These are phyloP conservation scores for Tricholoma matsutake DNA, from an alignment of 768 basidiomycete species.

Conservation along the genomic window DNA sequence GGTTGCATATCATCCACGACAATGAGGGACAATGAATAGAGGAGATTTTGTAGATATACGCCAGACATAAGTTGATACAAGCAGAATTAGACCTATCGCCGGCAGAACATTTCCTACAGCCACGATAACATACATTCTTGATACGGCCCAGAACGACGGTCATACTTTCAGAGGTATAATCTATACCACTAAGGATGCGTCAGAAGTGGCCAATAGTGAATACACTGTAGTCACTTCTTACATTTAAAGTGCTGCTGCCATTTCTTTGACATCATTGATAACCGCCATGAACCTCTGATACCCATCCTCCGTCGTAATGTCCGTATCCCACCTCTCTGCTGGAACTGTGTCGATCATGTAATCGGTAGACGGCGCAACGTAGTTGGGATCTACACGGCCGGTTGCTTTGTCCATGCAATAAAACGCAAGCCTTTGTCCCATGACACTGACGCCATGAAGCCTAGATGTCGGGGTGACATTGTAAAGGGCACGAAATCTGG, in stretches of 20 bases:
- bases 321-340: conserved; percentile 11
- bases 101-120: neutral
- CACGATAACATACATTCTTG: neutral
- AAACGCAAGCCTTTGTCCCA: conserved; percentile 13
- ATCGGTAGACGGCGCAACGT: conserved; percentile 3
- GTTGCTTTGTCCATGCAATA: conserved; percentile 9
- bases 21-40: neutral
- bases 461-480: conserved; percentile 5
- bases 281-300: conserved; percentile 13
- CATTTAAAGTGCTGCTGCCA: conserved; percentile 3
- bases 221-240: neutral
- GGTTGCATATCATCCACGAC: neutral
- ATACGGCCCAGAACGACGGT: neutral
- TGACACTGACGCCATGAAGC: conserved; percentile 14
- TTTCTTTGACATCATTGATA: conserved; percentile 12
- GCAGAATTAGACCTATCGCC: neutral
- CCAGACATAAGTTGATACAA: neutral
- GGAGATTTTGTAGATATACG: neutral
- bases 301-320: conserved; percentile 12
- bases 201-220: neutral
- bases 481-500: conserved; percentile 9
- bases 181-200: neutral
- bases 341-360: conserved; percentile 7
- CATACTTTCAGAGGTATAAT: neutral
- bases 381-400: conserved; percentile 3